Base-by-base conservation (phyloP, 2,329 filamentous ascomycete genomes). In the Neofusicoccum kwambonambiense region DNA sequence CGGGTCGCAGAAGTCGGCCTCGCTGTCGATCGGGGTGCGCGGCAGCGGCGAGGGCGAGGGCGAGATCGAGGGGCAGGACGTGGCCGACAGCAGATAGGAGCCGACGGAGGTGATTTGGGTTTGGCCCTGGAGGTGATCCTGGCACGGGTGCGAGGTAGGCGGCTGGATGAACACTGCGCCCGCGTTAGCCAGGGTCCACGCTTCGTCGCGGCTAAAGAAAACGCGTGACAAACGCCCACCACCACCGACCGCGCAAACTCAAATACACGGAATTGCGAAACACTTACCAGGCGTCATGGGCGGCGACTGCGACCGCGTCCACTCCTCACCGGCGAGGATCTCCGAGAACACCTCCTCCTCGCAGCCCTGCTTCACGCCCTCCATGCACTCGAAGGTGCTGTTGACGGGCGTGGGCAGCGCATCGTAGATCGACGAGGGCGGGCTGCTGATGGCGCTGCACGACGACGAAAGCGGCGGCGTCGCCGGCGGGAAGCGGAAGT, bases 241-340 rank as follows among this genome's bases (percentile, higher is more conserved):
- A 51, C 45, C 34, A 9, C 35, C 17, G 4, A 31, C 39, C 6
- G 35, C 54, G n/a, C 4, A 58, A 52, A 62, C 27, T 60, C n/a
- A 27, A 47, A 60, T 4, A 11, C 5, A 12, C n/a, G 17, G 35
- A 47, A 60, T 37, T 31, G 11, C 56, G 56, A 57, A 66, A 52
- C 34, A 87, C 92, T 82, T 89, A 96, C 92, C 88, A 86, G 93
- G 93, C 72, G 92, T 96, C 86, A 96, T 87, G 27, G 92, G 92
- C 60, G 93, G 93, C 37, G 93, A 96, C 65, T 86, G 86, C 66
- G 88, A 89, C 75, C 85, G 88, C 65, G 89, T 84, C 90, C 92
- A 96, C 71, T 94, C 90, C 68, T 90, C 83, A 68, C 83, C 84
- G 61, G 90, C 87, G 64, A 94, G 84, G 68, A 88, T 88, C 79